Conservation (phyloP, 371 early-diverging fungal genomes). For the Nematocida ironsii region DNA sequence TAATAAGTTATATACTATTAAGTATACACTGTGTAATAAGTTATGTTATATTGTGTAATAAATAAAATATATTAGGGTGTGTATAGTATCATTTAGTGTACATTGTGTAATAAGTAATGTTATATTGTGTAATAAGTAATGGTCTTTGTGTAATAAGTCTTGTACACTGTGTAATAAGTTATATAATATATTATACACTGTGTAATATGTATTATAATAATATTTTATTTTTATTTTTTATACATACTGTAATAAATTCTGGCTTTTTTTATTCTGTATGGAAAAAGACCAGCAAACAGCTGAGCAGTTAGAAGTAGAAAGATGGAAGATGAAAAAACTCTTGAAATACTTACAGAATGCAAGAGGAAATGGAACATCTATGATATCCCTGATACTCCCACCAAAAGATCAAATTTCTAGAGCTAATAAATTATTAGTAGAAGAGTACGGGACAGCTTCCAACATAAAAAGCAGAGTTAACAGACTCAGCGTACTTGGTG, state of each 20-base stretch:
- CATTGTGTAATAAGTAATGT: too few relatives aligned
- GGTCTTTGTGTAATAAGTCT: too few relatives aligned
- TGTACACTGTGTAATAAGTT: too few relatives aligned
- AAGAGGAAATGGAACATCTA: conserved; percentile 96
- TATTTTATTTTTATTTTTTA: background rate
- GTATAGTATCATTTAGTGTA: too few relatives aligned
- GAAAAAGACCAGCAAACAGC: conserved; percentile 55
- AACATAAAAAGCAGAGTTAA: conserved; percentile 99
- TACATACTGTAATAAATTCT: background rate
- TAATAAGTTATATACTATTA: too few relatives aligned
- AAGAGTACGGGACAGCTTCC: conserved; percentile 98
- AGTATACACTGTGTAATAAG: too few relatives aligned
- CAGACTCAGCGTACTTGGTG: conserved; percentile 88
- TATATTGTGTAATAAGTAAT: too few relatives aligned
- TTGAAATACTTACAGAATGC: conserved; percentile 88
- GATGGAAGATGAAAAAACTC: conserved; percentile 90
- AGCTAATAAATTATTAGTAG: conserved; percentile 86
- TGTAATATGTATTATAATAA: too few relatives aligned
- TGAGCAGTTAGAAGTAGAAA: conserved; percentile 56
- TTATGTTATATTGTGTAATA: too few relatives aligned
- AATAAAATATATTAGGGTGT: too few relatives aligned
- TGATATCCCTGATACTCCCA: conserved; percentile 94
- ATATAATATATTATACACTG: too few relatives aligned
- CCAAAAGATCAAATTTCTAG: conserved; percentile 86
- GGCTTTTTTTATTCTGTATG: conserved; percentile 28